Conservation (phyloP, 2,329 filamentous ascomycete species). For the Xylariaceae sp. region DNA sequence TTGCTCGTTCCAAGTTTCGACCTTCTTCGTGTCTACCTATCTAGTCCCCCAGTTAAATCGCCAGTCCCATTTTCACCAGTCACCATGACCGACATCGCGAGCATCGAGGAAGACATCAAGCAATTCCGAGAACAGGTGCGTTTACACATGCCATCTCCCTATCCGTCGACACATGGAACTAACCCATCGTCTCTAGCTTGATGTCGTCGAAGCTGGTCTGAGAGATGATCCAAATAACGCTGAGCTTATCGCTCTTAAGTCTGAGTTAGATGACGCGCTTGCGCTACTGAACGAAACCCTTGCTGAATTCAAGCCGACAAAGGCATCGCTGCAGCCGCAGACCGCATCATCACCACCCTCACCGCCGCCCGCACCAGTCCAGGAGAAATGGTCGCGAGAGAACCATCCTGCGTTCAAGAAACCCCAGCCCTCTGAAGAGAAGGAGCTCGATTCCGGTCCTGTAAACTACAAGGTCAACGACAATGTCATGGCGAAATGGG, state of each 20-base stretch:
- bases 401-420: slow-evolving; percentile 74
- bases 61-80: slow-evolving; percentile 10
- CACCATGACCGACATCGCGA: slow-evolving; percentile 39
- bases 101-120: slow-evolving; percentile 48
- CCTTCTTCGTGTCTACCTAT: neutral
- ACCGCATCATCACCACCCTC: slow-evolving; percentile 44
- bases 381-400: slow-evolving; percentile 73
- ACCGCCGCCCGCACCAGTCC: slow-evolving; percentile 42
- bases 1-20: neutral
- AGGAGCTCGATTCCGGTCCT: slow-evolving; percentile 46
- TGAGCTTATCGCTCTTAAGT: slow-evolving; percentile 70
- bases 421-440: slow-evolving; percentile 46
- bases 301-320: slow-evolving; percentile 67
- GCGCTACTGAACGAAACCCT: slow-evolving; percentile 73
- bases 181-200: slow-evolving; percentile 50
- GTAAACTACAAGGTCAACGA: slow-evolving; percentile 80
- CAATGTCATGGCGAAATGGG: slow-evolving; percentile 83
- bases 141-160: neutral
- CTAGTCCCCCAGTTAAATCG: neutral
- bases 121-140: slow-evolving; percentile 54
- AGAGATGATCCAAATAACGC: slow-evolving; percentile 74
- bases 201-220: slow-evolving; percentile 69
- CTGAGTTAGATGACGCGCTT: slow-evolving; percentile 79
- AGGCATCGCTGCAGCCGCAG: slow-evolving; percentile 40
- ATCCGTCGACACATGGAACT: slow-evolving; percentile 2